These are phyloP conservation scores for Arthrobotrys musiformis DNA, from an alignment of 2,329 filamentous ascomycete species.

Conservation along the genomic window DNA sequence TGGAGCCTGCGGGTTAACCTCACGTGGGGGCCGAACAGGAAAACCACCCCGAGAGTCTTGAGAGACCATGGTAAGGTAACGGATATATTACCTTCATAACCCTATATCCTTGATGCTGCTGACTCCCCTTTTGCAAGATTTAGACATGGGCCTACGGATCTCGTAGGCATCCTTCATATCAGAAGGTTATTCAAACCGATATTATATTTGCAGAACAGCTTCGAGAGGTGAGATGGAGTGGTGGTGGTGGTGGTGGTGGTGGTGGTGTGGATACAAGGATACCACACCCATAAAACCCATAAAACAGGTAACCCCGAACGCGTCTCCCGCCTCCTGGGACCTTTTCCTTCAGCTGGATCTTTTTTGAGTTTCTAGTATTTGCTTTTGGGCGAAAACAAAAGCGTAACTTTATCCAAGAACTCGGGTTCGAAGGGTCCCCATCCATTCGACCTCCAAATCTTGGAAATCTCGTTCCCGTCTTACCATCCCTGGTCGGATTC, in stretches of 20 bases:
- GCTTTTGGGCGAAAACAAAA: constrained; percentile 30
- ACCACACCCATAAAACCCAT: background rate
- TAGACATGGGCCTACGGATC: constrained; percentile 47
- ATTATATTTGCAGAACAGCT: too few species aligned
- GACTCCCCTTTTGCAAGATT: constrained; percentile 25
- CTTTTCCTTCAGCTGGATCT: background rate
- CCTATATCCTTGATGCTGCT: background rate
- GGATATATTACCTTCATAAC: background rate
- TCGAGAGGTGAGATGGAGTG: too few species aligned
- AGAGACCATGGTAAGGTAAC: background rate
- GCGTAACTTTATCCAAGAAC: constrained; percentile 37
- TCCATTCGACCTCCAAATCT: background rate
- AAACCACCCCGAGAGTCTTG: too few species aligned
- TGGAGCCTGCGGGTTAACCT: too few species aligned
- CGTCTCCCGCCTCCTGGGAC: constrained; percentile 45
- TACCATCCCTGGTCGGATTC: background rate
- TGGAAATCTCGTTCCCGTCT: background rate
- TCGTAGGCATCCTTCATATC: background rate
- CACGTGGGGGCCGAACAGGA: background rate
- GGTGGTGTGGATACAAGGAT: background rate
- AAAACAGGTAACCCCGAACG: background rate
- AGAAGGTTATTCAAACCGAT: too few species aligned
- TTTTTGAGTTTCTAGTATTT: background rate
- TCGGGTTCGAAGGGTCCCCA: background rate
- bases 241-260: background rate